phyloP scores from a whole-genome alignment of 2,329 filamentous ascomycete species.

The Calycina herbarum region DNA sequence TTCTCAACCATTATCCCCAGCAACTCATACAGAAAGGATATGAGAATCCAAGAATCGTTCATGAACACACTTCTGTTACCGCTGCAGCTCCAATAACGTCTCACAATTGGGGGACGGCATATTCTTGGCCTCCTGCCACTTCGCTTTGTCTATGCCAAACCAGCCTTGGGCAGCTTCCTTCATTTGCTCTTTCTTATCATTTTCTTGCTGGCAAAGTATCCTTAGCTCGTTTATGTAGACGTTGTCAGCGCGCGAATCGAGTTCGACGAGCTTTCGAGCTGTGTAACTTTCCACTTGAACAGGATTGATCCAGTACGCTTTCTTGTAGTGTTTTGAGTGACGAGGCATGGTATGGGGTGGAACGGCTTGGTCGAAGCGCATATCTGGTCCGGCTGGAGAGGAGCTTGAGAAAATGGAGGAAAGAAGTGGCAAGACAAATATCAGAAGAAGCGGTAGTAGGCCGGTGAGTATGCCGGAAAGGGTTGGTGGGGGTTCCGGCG shows the following conservation, averaged over 20 bases:
- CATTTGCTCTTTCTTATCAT: slow-evolving; percentile 52
- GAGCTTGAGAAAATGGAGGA: slow-evolving; percentile 71
- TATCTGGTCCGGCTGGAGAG: slow-evolving; percentile 60
- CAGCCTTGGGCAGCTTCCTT: slow-evolving; percentile 69
- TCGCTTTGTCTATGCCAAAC: slow-evolving; percentile 65
- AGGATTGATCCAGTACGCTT: slow-evolving; percentile 86
- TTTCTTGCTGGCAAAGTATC: slow-evolving; percentile 73
- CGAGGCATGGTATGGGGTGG: slow-evolving; percentile 75
- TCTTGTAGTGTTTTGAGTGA: slow-evolving; percentile 66
- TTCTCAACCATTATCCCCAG: slow-evolving; percentile 19
- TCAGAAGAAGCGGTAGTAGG: slow-evolving; percentile 81
- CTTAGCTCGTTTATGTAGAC: slow-evolving; percentile 68
- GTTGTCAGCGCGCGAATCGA: slow-evolving; percentile 78
- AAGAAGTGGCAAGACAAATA: slow-evolving; percentile 83
- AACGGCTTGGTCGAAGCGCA: slow-evolving; percentile 72
- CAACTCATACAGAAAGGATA: slow-evolving; percentile 23
- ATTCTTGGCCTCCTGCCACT: slow-evolving; percentile 49
- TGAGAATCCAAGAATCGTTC: neutral
- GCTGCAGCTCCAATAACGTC: slow-evolving; percentile 48
- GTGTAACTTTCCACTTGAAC: slow-evolving; percentile 71
- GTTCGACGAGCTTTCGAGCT: slow-evolving; percentile 64
- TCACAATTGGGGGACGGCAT: slow-evolving; percentile 62
- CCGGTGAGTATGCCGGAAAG: slow-evolving; percentile 61
- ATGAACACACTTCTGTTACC: slow-evolving; percentile 10
- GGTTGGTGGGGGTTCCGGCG: slow-evolving; percentile 51